A percentile compares a stretch with the other conserved stretches of the same genome.
These are phyloP conservation scores for Pyrenopolyporus hunteri DNA, from an alignment of 495 filamentous ascomycete species.

Conservation along the genomic window DNA sequence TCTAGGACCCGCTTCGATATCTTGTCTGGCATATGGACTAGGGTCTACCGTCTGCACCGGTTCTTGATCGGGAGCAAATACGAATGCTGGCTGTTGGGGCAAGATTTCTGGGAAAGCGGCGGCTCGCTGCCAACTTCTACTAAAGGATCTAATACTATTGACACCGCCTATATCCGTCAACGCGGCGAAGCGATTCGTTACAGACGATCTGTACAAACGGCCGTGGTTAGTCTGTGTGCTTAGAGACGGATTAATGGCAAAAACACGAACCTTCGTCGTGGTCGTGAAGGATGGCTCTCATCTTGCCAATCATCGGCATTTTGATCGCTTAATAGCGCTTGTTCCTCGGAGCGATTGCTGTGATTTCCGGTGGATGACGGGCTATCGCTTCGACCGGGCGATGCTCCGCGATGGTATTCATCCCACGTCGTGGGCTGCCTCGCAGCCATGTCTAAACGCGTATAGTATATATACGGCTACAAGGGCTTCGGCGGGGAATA, in stretches of 20 bases:
- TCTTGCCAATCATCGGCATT: constrained; percentile 35
- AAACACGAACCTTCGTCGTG: constrained; percentile 45
- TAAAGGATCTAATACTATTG: constrained; percentile 94
- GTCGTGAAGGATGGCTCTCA: constrained; percentile 44
- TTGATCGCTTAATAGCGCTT: constrained; percentile 49
- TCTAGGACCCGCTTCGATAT: constrained; percentile 46
- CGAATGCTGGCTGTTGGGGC: constrained; percentile 73
- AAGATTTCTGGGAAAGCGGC: constrained; percentile 87
- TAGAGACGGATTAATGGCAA: neutral
- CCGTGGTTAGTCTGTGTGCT: constrained; percentile 15
- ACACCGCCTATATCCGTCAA: constrained; percentile 84
- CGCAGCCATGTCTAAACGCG: constrained; percentile 29
- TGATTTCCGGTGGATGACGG: constrained; percentile 44
- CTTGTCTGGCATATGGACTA: constrained; percentile 39
- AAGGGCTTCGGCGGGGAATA: neutral
- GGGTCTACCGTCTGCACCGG: constrained; percentile 38
- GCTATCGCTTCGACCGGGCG: constrained; percentile 47
- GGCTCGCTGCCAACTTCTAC: constrained; percentile 91
- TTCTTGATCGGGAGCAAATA: constrained; percentile 58
- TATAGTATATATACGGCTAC: neutral
- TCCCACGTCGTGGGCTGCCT: constrained; percentile 61
- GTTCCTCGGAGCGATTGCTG: constrained; percentile 47
- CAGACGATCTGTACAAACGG: constrained; percentile 62
- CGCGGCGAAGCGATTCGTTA: constrained; percentile 71
- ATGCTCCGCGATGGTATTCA: constrained; percentile 49